phyloP scores from a whole-genome alignment of 345 rosid genomes.

The Acer negundo region DNA sequence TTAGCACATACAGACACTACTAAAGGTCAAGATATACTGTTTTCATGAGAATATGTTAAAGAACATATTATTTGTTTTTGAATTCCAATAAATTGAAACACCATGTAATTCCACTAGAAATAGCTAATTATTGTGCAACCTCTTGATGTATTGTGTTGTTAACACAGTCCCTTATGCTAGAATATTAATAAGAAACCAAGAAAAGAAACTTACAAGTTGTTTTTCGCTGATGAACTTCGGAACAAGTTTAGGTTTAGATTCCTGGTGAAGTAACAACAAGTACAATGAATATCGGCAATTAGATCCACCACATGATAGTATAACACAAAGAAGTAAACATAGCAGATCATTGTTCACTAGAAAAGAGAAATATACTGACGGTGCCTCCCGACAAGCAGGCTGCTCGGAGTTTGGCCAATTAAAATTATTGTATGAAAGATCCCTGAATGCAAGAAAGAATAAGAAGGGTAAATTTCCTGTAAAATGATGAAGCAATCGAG shows the following conservation, averaged over 20 bases:
- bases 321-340: not conserved
- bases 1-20: not conserved
- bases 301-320: not conserved
- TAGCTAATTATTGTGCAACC: not conserved
- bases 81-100: not conserved
- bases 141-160: not conserved
- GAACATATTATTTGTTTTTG: not conserved
- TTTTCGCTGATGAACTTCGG: constrained; percentile 42
- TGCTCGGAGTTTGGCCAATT: constrained; percentile 22
- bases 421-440: constrained; percentile 44
- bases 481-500: not conserved
- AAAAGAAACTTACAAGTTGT: constrained; percentile 46
- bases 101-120: not conserved
- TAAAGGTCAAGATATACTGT: not conserved
- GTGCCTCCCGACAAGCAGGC: constrained; percentile 33
- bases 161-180: not conserved
- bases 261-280: constrained; percentile 33
- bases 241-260: constrained; percentile 67
- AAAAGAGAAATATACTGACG: constrained; percentile 18
- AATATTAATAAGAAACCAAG: constrained; percentile 1
- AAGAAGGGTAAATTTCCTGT: not conserved
- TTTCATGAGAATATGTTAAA: not conserved
- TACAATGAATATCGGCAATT: constrained; percentile 12
- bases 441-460: constrained; percentile 33
- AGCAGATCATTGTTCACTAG: not conserved